phyloP scores from a whole-genome alignment of 129 eudicot species.

The Erigeron canadensis region DNA sequence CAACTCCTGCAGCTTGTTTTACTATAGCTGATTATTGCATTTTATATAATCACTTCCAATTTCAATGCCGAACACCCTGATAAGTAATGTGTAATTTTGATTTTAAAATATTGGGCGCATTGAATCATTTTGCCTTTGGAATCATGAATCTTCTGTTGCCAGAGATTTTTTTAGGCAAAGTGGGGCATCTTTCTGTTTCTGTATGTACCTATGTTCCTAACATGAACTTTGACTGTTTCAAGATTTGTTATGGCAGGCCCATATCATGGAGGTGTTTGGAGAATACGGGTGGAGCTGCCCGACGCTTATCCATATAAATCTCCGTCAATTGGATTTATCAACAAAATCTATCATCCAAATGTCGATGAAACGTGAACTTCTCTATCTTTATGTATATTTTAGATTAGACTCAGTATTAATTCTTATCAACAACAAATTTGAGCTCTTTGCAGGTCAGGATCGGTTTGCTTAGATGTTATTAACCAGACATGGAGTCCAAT shows the following conservation, averaged over 20 bases:
- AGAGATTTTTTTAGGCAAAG: not conserved
- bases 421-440: constrained; percentile 1
- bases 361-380: constrained; percentile 87
- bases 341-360: constrained; percentile 90
- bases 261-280: constrained; percentile 89
- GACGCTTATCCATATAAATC: constrained; percentile 79
- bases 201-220: not conserved
- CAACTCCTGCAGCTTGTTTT: not conserved
- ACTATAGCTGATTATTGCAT: not conserved
- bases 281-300: constrained; percentile 81
- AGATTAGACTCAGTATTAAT: not conserved
- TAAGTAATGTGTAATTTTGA: not conserved
- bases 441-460: constrained; percentile 76
- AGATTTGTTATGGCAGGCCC: constrained; percentile 54
- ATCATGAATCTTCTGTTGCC: not conserved
- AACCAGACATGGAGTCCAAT: constrained; percentile 95
- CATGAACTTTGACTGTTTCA: not conserved
- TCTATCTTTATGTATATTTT: not conserved
- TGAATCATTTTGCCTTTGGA: not conserved
- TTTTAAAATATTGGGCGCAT: not conserved
- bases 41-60: not conserved
- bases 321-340: constrained; percentile 88
- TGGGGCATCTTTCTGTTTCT: not conserved
- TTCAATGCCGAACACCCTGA: not conserved
- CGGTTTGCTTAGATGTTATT: constrained; percentile 92